Conservation (phyloP, 2,329 filamentous ascomycete species). For the Tolypocladium ophioglossoides region DNA sequence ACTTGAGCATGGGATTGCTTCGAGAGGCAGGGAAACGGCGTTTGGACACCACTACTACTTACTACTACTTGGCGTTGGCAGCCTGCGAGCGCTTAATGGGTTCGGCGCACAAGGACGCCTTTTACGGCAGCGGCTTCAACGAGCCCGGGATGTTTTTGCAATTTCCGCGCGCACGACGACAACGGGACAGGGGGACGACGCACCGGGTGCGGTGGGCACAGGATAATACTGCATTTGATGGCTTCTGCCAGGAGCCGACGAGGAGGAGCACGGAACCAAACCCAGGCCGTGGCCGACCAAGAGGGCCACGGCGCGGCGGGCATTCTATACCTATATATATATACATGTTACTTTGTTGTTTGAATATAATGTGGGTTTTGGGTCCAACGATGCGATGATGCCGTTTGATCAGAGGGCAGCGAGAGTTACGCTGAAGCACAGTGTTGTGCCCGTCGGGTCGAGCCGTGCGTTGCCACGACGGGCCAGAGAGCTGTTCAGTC, state of each 20-base stretch:
- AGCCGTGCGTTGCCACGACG: background rate
- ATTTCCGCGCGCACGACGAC: background rate
- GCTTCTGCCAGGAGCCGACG: background rate
- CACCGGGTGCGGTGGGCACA: background rate
- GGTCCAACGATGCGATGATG: background rate
- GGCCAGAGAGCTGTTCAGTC: background rate
- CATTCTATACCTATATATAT: background rate
- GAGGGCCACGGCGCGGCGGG: background rate
- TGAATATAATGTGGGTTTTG: background rate
- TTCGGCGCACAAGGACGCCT: background rate
- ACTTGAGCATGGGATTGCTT: background rate
- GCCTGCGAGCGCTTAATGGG: background rate
- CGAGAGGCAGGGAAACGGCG: background rate
- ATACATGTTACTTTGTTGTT: background rate
- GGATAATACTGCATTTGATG: background rate
- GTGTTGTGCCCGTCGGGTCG: background rate
- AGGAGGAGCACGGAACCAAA: background rate
- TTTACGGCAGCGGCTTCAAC: background rate
- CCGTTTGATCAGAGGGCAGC: background rate
- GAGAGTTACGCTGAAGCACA: no score
- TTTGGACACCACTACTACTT: background rate
- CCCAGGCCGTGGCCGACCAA: background rate
- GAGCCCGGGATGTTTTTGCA: background rate
- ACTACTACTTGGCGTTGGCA: background rate
- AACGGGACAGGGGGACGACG: background rate